phyloP scores from a whole-genome alignment of 1,139 yeast species.

The Debaryomyces subglobosus region DNA sequence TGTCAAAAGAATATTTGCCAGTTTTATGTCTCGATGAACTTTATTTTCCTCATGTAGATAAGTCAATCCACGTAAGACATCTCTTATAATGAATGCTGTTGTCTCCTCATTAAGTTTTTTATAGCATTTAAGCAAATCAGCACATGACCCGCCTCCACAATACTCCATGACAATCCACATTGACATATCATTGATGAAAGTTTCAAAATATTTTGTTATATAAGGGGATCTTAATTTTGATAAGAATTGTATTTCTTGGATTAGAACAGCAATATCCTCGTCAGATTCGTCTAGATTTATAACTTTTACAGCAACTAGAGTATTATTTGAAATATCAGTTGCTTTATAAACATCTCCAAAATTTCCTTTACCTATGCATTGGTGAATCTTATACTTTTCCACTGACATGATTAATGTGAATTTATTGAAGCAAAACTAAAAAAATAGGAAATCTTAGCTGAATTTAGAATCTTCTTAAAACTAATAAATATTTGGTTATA shows the following conservation, averaged over 20 bases:
- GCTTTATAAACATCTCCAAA: constrained; percentile 88
- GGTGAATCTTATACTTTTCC: constrained; percentile 42
- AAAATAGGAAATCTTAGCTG: constrained; percentile 1
- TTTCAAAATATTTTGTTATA: constrained; percentile 66
- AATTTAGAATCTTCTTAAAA: constrained; percentile 1
- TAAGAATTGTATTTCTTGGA: constrained; percentile 76
- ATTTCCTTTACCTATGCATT: constrained; percentile 80
- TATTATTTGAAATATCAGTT: constrained; percentile 29
- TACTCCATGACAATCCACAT: constrained; percentile 93
- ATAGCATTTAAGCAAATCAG: constrained; percentile 63
- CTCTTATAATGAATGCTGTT: constrained; percentile 60
- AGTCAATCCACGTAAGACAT: constrained; percentile 63
- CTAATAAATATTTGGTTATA: background rate
- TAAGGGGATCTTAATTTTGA: constrained; percentile 64
- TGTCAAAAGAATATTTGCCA: constrained; percentile 77
- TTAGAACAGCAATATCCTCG: constrained; percentile 68
- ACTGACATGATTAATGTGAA: constrained; percentile 17
- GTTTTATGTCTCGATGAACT: constrained; percentile 85
- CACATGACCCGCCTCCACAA: constrained; percentile 91
- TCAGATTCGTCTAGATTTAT: constrained; percentile 73
- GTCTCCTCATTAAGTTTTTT: constrained; percentile 58
- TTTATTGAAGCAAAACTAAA: background rate
- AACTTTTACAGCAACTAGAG: constrained; percentile 74
- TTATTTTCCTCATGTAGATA: constrained; percentile 73
- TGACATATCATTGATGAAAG: constrained; percentile 61